Conservation (phyloP, 208 protist genomes). For the Porcisia deanei region DNA sequence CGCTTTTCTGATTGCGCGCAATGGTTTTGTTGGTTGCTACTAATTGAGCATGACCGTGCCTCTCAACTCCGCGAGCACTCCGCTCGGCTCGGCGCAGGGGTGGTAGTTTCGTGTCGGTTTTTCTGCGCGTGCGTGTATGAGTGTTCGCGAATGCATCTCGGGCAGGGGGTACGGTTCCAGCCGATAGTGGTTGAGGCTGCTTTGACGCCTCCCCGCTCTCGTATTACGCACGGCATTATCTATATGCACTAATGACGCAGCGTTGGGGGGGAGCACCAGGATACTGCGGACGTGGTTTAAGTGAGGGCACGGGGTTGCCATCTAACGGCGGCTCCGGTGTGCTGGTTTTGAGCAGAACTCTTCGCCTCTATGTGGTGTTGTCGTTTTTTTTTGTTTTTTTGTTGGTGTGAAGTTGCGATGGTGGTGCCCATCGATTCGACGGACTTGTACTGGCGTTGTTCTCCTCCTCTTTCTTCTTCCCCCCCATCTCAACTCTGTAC, state of each 20-base stretch:
- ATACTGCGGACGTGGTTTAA: not conserved
- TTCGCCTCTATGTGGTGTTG: not conserved
- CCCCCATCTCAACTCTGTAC: not conserved
- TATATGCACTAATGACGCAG: not conserved
- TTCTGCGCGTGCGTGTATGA: not conserved
- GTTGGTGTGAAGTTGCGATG: not conserved
- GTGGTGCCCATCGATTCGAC: not conserved
- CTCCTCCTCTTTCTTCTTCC: not conserved
- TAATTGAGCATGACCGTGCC: not conserved
- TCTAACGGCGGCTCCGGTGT: not conserved
- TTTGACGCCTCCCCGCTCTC: not conserved
- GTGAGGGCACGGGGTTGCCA: not conserved
- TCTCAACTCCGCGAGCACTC: not conserved
- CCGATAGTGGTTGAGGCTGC: not conserved
- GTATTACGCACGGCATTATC: not conserved
- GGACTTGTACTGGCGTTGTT: not conserved
- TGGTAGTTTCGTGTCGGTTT: constrained; percentile 1
- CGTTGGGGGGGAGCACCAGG: not conserved
- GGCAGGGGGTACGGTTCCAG: not conserved
- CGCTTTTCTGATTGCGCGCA: not conserved
- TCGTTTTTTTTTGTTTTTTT: not conserved
- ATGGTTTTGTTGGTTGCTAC: not conserved
- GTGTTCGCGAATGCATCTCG: too few relatives aligned
- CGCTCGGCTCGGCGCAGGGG: not conserved
- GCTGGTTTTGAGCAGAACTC: too few relatives aligned